These are phyloP conservation scores for Colletotrichum tanaceti DNA, from an alignment of 2,329 filamentous ascomycete species.

Conservation along the genomic window DNA sequence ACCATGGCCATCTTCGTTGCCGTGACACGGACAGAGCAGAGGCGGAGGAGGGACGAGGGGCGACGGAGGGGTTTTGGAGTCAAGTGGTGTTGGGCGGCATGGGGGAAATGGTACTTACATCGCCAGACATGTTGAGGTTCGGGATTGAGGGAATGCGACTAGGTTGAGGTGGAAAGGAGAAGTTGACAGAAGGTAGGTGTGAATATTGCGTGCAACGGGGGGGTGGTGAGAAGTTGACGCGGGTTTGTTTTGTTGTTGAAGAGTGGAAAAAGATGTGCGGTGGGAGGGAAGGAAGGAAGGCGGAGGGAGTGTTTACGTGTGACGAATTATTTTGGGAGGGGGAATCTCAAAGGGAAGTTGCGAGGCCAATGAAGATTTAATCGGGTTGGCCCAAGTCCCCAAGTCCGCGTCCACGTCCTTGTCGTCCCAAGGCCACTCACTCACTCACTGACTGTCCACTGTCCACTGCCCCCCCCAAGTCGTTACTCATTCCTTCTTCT, in stretches of 20 bases:
- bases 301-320: conserved; percentile 40
- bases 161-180: conserved; percentile 28
- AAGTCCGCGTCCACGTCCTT: neutral
- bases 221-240: conserved; percentile 35
- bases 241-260: conserved; percentile 39
- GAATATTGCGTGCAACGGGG: conserved; percentile 33
- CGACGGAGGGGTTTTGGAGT: conserved; percentile 36
- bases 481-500: conserved; percentile 21
- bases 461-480: conserved; percentile 11
- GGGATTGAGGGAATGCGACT: conserved; percentile 26
- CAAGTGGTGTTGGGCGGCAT: conserved; percentile 36
- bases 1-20: conserved; percentile 20
- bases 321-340: conserved; percentile 41
- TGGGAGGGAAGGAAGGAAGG: conserved; percentile 38
- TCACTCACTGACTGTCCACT: too few species aligned
- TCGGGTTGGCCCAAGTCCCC: conserved; percentile 36
- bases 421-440: too few species aligned
- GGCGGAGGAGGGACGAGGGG: conserved; percentile 33
- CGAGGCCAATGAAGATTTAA: conserved; percentile 41
- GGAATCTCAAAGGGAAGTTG: conserved; percentile 38
- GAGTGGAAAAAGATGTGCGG: conserved; percentile 36
- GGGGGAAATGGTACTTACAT: conserved; percentile 41
- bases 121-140: conserved; percentile 41
- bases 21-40: conserved; percentile 28
- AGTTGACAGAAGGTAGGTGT: conserved; percentile 21